phyloP scores from a whole-genome alignment of 148 eudicot species.

The Silene uniflora region DNA sequence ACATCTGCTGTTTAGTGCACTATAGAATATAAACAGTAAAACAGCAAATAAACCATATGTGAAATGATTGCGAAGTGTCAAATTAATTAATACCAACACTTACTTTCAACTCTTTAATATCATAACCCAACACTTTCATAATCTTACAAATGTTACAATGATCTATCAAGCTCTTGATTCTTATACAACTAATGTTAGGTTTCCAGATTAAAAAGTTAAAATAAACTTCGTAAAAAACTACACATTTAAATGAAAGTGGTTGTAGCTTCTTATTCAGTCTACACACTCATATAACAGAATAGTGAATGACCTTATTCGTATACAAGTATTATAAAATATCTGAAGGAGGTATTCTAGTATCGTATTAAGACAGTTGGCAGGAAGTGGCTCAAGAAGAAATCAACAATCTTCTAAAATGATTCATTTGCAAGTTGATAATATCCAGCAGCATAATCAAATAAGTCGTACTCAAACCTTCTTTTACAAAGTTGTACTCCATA shows the following conservation, averaged over 20 bases:
- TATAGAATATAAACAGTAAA: not conserved
- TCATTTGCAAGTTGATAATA: not conserved
- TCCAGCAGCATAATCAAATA: not conserved
- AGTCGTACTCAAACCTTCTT: too few species aligned
- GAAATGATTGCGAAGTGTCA: not conserved
- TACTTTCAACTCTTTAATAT: not conserved
- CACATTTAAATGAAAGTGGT: not conserved
- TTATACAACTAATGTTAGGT: not conserved
- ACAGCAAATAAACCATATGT: not conserved
- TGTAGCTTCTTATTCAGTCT: not conserved
- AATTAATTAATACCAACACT: not conserved
- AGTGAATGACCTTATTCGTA: not conserved
- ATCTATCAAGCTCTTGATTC: not conserved
- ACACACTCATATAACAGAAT: not conserved
- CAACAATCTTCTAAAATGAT: too few species aligned
- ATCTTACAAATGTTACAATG: not conserved
- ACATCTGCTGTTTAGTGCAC: not conserved
- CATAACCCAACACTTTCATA: not conserved
- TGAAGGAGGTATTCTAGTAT: too few species aligned
- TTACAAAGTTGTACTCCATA: slow-evolving; percentile 1
- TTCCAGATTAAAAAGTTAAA: not conserved
- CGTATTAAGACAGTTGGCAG: too few species aligned
- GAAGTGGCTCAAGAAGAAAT: too few species aligned
- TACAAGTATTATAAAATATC: not conserved
- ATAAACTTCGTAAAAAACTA: not conserved